These are phyloP conservation scores for Camelina sativa DNA, from an alignment of 345 rosid species.

Conservation along the genomic window DNA sequence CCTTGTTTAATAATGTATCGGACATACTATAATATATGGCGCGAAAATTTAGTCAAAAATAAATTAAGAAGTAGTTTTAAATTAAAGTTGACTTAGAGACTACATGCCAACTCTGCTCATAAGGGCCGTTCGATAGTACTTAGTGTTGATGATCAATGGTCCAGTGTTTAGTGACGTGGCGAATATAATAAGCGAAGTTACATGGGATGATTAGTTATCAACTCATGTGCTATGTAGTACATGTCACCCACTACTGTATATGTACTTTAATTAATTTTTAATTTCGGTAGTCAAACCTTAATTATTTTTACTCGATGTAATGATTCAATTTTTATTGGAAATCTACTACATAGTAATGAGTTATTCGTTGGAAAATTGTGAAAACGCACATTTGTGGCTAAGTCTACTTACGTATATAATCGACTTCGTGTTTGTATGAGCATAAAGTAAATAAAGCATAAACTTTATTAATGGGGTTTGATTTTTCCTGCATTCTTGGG, in stretches of 20 bases:
- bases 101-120: conserved; percentile 13
- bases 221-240: background rate
- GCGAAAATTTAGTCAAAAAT: conserved; percentile 29
- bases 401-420: no score
- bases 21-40: conserved; percentile 10
- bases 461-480: no score
- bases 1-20: background rate
- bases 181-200: background rate
- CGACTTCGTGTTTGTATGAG: no score
- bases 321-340: no score
- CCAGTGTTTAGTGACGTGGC: background rate
- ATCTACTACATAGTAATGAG: no score
- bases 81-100: conserved; percentile 13
- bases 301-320: background rate
- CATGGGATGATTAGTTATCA: background rate
- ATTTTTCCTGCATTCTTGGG: no score
- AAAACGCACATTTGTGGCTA: no score
- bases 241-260: conserved; percentile 26
- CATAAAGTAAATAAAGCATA: no score
- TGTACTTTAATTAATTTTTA: background rate
- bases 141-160: conserved; percentile 17
- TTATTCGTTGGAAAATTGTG: no score
- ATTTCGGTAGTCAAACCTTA: conserved; percentile 30
- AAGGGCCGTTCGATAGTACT: conserved; percentile 19
- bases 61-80: background rate